Evolutionary conservation across 805 yeast species (phyloP), one percentile per base, ranked within the genome.

Genomic region (Grigorovia yakushimaensis): DNA sequence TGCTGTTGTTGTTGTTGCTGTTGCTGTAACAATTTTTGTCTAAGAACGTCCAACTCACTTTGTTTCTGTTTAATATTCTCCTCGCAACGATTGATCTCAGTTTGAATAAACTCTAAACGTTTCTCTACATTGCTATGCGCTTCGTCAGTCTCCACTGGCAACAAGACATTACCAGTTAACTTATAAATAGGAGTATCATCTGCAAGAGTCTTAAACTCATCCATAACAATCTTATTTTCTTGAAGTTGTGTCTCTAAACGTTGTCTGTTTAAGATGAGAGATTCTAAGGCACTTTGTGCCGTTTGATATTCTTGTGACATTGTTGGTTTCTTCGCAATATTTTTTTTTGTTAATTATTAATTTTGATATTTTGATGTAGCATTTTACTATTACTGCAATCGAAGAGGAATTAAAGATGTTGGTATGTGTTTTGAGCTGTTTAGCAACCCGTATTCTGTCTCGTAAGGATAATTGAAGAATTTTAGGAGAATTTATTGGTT

Each of bases 171-270:
- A 1, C 98, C 98, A 22, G 91, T 84, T 53, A 89, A 73, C 66
- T 93, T 93, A 69, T 78, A 93, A 22, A 93, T 80, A 56, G 84
- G 85, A 15, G 94, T 74, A 37, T 78, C 84, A 35, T 79, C 84
- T 47, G 77, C 76, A 48, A 85, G 69, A 41, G 67, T 56, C 24
- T 75, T 77, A 57, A 93, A 85, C 66, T 93, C 98, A 48, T 77
- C 81, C 54, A 81, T 73, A 15, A 93, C 98, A 44, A 93, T 89
- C 57, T 81, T 81, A 65, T 89, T 89, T 65, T 93, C 99, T 66
- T 93, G 98, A 56, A 73, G 78, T 67, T 93, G 99, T 1, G 97
- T 86, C 61, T 93, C 99, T 42, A 93, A 74, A 60, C 82, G 78
- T 54, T 91, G 95, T 59, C 98, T 80, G 11, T 88, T 79, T 5